These are phyloP conservation scores for Citrus inodora DNA, from an alignment of 345 rosid genomes.

Conservation along the genomic window DNA sequence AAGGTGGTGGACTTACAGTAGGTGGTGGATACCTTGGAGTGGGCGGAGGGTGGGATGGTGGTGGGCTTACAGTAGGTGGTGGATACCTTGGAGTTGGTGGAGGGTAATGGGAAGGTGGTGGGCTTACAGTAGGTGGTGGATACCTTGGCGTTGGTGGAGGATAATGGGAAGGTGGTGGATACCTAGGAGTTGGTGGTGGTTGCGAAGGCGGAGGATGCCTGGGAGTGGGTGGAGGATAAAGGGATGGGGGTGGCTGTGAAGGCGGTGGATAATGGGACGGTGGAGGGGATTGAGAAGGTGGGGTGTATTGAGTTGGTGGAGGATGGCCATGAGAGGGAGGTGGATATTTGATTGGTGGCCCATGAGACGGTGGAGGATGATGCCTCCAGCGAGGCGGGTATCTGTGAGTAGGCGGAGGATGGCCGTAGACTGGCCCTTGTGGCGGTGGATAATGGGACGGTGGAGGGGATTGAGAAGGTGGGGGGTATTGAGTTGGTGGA, in stretches of 20 bases:
- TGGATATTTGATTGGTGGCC: not conserved
- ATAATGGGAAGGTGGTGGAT: too few species aligned
- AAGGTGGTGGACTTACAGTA: too few species aligned
- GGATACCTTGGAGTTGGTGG: not conserved
- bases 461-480: slow-evolving; percentile 4
- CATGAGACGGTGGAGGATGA: too few species aligned
- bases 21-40: slow-evolving; percentile 13
- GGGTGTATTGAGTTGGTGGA: not conserved
- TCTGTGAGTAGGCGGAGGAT: not conserved
- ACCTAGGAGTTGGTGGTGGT: not conserved
- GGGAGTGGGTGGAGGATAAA: not conserved
- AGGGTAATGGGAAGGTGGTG: not conserved
- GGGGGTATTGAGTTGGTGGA: not conserved
- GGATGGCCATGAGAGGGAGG: not conserved
- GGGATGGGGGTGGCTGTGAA: not conserved
- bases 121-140: not conserved
- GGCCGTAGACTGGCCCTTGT: not conserved
- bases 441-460: not conserved
- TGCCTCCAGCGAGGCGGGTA: too few species aligned
- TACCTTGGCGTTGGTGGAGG: too few species aligned
- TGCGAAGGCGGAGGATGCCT: slow-evolving; percentile 9
- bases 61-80: not conserved
- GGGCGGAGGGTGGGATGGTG: not conserved
- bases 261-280: slow-evolving; percentile 9
- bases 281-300: slow-evolving; percentile 4